phyloP scores from a whole-genome alignment of 2,329 filamentous ascomycete species.

The Scedosporium minutisporum region DNA sequence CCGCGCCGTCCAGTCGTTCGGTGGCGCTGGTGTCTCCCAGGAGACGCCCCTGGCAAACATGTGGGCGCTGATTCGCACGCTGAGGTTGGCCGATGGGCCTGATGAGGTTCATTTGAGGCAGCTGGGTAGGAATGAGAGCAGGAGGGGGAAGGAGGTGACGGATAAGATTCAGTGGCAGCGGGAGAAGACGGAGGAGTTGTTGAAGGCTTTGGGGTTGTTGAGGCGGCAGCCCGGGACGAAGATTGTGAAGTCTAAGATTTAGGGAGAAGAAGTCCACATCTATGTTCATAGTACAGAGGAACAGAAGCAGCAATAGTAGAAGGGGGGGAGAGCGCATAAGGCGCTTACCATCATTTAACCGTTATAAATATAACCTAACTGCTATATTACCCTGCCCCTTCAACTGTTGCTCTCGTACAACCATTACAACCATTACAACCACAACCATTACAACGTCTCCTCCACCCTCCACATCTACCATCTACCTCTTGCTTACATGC shows the following conservation, averaged over 20 bases:
- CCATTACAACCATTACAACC: no score
- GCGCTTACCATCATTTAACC: no score
- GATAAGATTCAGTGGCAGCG: conserved; percentile 55
- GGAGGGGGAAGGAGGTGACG: conserved; percentile 50
- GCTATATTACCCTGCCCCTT: no score
- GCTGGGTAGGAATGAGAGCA: conserved; percentile 73
- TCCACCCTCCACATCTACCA: no score
- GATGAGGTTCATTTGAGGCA: conserved; percentile 91
- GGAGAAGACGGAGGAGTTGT: conserved; percentile 54
- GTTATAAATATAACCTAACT: no score
- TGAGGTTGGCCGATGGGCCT: conserved; percentile 83
- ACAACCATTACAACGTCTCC: no score
- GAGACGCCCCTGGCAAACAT: conserved; percentile 84
- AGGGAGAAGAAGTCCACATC: conserved; percentile 10
- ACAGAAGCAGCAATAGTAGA: no score
- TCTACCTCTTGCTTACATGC: no score
- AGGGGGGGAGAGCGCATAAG: no score
- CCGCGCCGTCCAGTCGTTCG: conserved; percentile 86
- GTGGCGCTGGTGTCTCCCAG: conserved; percentile 83
- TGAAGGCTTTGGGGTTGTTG: conserved; percentile 45
- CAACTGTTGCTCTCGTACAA: no score
- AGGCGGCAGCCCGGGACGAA: conserved; percentile 40
- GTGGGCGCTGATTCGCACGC: conserved; percentile 72
- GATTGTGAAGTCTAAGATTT: conserved; percentile 40
- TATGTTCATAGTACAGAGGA: no score